Evolutionary conservation across 345 rosid genomes (phyloP), one percentile per base, ranked within the genome.

Genomic region (Euphorbia peplus): DNA sequence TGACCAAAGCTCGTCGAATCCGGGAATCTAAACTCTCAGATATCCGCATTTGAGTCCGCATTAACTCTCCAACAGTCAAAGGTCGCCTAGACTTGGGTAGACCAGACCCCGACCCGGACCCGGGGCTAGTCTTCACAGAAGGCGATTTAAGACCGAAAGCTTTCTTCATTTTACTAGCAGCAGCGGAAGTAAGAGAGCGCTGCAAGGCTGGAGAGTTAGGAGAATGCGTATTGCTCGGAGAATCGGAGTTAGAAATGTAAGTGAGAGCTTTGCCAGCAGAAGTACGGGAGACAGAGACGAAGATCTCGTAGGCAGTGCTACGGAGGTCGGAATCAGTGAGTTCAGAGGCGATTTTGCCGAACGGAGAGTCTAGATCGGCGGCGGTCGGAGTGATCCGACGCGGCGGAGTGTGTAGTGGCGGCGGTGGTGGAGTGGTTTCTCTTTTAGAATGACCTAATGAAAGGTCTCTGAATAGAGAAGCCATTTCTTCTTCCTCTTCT

Each of bases 161-260:
- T 67, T 87, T 95, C 86, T 95, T 95, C 96, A 95, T 87, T 81
- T 87, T 88, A 76, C 95, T 90, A 0, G 99, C 96, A 63, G 97
- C 99, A 39, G 93, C 70, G 10, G 97, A 89, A 29, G 99, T 95
- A 35, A 91, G 85, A 10, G 99, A 95, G 6, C 96, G 86, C 80
- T 95, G 95, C 39, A 86, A 71, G 59, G 73, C 77, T 51, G 89
- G 84, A 6, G 87, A 64, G 63, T 64, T 63, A 18, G 75, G 42
- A 58, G 58, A 71, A 87, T 84, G 41, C 83, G 82, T 13, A 1
- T 64, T 70, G 32, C 29, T 76, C 12, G 85, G 86, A 3, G 89
- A 84, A 56, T 84, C 93, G 15, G 83, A 18, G 26, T 69, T 80
- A 59, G 86, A 76, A 63, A 75, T 81, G 51, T 73, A 90, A 41